Percentiles rank a stretch among this genome's conserved stretches.
Evolutionary conservation across 2,329 filamentous ascomycete genomes (phyloP).

Genomic region (Parascedosporium putredinis): DNA sequence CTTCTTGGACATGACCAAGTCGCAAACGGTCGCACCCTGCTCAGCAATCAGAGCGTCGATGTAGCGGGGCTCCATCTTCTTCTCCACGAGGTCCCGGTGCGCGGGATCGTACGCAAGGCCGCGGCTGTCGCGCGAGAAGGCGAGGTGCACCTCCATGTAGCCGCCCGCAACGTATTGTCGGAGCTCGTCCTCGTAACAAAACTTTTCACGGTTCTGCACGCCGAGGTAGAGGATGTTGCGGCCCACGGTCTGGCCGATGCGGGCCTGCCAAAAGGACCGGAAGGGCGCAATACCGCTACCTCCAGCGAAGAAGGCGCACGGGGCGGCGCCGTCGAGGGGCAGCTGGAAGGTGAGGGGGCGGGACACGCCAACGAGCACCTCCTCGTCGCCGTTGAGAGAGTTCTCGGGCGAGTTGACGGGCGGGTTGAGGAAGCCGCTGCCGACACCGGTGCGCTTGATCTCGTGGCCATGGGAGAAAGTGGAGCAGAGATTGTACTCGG

Average conservation of each 20-base stretch:
- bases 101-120: slow-evolving; percentile 35
- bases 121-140: slow-evolving; percentile 38
- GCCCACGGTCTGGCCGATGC: slow-evolving; percentile 28
- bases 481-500: slow-evolving; percentile 36
- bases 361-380: slow-evolving; percentile 41
- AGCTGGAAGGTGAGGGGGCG: slow-evolving; percentile 41
- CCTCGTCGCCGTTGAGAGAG: slow-evolving; percentile 30
- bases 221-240: slow-evolving; percentile 40
- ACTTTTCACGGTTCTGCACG: slow-evolving; percentile 41
- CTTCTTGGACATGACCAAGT: slow-evolving; percentile 46
- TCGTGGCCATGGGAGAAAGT: slow-evolving; percentile 25
- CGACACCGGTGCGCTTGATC: slow-evolving; percentile 32
- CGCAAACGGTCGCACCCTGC: slow-evolving; percentile 38
- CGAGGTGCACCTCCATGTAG: slow-evolving; percentile 40
- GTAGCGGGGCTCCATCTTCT: slow-evolving; percentile 37
- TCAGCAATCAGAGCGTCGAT: slow-evolving; percentile 41
- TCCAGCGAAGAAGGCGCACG: slow-evolving; percentile 42
- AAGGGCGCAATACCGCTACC: slow-evolving; percentile 44
- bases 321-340: slow-evolving; percentile 36
- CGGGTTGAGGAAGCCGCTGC: slow-evolving; percentile 45
- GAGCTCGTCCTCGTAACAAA: slow-evolving; percentile 38
- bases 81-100: slow-evolving; percentile 34
- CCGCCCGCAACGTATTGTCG: slow-evolving; percentile 33
- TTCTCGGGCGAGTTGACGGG: slow-evolving; percentile 26
- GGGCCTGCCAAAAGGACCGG: slow-evolving; percentile 42